phyloP scores from a whole-genome alignment of 805 yeast genomes.

The Starmerella etchellsii region DNA sequence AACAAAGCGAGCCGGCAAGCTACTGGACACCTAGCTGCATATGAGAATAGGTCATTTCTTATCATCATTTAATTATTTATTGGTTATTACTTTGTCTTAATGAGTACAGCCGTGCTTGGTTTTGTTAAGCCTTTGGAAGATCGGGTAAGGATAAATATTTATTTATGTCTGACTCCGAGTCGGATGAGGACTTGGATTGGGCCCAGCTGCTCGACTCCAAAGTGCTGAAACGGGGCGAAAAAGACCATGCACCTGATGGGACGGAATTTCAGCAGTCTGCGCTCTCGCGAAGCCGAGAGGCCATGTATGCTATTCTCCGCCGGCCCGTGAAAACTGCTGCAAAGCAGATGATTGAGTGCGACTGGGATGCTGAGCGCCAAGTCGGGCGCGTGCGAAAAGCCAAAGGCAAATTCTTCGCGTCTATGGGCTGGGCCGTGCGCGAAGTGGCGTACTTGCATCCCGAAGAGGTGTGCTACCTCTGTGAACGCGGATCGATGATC shows the following conservation, averaged over 20 bases:
- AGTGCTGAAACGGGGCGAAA: conserved; percentile 53
- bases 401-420: conserved; percentile 59
- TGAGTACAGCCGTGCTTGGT: too few species aligned
- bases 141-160: too few species aligned
- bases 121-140: too few species aligned
- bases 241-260: conserved; percentile 77
- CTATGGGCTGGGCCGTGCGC: conserved; percentile 50
- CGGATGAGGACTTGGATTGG: conserved; percentile 33
- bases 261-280: conserved; percentile 38
- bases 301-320: conserved; percentile 58
- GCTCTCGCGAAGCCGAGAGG: conserved; percentile 43
- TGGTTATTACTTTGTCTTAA: background rate
- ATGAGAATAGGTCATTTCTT: too few species aligned
- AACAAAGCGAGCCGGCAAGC: conserved; percentile 25
- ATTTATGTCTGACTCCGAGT: conserved; percentile 17
- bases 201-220: conserved; percentile 20
- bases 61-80: too few species aligned
- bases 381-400: conserved; percentile 37
- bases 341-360: conserved; percentile 42
- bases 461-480: conserved; percentile 63
- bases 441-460: conserved; percentile 42
- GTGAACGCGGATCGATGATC: conserved; percentile 62
- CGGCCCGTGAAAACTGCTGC: conserved; percentile 27
- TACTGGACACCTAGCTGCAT: conserved; percentile 28
- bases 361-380: conserved; percentile 31